A percentile compares a stretch with the other conserved stretches of the same genome.
These are phyloP conservation scores for Neoascochyta sp. DNA, from an alignment of 2,329 filamentous ascomycete species.

Conservation along the genomic window DNA sequence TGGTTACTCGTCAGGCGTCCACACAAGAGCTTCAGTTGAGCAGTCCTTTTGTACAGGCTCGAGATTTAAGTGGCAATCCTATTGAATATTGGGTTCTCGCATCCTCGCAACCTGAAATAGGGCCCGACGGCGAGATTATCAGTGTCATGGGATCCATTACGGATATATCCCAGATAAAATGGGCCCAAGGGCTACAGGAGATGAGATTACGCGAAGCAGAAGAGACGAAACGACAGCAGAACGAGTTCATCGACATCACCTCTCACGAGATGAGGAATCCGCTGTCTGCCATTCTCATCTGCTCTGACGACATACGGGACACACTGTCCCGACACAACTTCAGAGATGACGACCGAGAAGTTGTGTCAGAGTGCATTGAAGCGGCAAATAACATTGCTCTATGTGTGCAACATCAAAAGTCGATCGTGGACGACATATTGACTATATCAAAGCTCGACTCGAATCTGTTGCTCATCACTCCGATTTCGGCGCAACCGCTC, in stretches of 20 bases:
- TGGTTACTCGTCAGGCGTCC: conserved; percentile 35
- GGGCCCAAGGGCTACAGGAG: conserved; percentile 34
- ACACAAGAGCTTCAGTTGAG: conserved; percentile 46
- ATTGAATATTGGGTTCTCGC: conserved; percentile 47
- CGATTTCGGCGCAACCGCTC: conserved; percentile 38
- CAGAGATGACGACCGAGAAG: conserved; percentile 9
- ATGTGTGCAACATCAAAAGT: conserved; percentile 35
- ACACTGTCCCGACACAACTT: conserved; percentile 21
- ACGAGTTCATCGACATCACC: conserved; percentile 38
- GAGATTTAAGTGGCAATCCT: conserved; percentile 36
- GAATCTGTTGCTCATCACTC: conserved; percentile 31
- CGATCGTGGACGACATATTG: conserved; percentile 35
- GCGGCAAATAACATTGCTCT: conserved; percentile 42
- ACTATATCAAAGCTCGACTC: conserved; percentile 34
- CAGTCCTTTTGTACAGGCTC: conserved; percentile 27
- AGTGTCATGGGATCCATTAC: conserved; percentile 31
- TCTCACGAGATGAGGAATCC: conserved; percentile 38
- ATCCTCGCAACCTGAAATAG: conserved; percentile 27
- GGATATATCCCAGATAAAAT: conserved; percentile 36
- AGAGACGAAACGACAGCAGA: conserved; percentile 33
- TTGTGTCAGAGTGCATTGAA: conserved; percentile 26
- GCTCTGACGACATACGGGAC: conserved; percentile 31
- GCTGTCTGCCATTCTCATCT: conserved; percentile 32
- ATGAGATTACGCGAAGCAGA: conserved; percentile 26
- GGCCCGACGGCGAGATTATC: conserved; percentile 20